phyloP scores from a whole-genome alignment of 169 alveolate genomes.

The Plasmodium gaboni region DNA sequence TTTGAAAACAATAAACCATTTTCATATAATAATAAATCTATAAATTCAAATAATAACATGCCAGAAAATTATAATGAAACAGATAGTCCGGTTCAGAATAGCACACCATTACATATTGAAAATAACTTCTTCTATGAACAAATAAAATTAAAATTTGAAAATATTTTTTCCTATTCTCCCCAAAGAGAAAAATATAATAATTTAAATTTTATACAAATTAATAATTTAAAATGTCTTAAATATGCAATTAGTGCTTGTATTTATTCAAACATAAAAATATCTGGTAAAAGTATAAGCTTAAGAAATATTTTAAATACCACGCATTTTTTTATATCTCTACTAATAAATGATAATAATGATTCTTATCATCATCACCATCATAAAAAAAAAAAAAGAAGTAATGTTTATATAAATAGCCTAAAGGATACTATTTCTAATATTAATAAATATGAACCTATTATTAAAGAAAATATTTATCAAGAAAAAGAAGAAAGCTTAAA shows the following conservation, averaged over 20 bases:
- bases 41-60: too few relatives aligned
- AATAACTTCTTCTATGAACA: not conserved
- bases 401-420: slow-evolving; percentile 2
- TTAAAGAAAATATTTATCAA: slow-evolving; percentile 44
- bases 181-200: slow-evolving; percentile 5
- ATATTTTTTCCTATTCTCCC: slow-evolving; percentile 23
- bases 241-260: slow-evolving; percentile 66
- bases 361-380: not conserved
- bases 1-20: not conserved
- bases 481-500: slow-evolving; percentile 61
- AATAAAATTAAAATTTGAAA: slow-evolving; percentile 42
- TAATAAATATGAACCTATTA: slow-evolving; percentile 41
- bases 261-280: slow-evolving; percentile 53
- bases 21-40: too few relatives aligned
- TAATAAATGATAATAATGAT: slow-evolving; percentile 4
- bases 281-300: slow-evolving; percentile 15
- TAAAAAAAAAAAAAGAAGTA: slow-evolving; percentile 4
- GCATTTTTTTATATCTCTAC: slow-evolving; percentile 32
- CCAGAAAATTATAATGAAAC: too few relatives aligned
- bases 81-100: not conserved
- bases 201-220: not conserved
- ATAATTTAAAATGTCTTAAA: slow-evolving; percentile 34
- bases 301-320: slow-evolving; percentile 54
- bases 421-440: slow-evolving; percentile 1
- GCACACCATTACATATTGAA: not conserved